A percentile compares a stretch with the other conserved stretches of the same genome.
Evolutionary conservation across 352 stramenopile genomes (phyloP).

Genomic region (Phytophthora foliorum): DNA sequence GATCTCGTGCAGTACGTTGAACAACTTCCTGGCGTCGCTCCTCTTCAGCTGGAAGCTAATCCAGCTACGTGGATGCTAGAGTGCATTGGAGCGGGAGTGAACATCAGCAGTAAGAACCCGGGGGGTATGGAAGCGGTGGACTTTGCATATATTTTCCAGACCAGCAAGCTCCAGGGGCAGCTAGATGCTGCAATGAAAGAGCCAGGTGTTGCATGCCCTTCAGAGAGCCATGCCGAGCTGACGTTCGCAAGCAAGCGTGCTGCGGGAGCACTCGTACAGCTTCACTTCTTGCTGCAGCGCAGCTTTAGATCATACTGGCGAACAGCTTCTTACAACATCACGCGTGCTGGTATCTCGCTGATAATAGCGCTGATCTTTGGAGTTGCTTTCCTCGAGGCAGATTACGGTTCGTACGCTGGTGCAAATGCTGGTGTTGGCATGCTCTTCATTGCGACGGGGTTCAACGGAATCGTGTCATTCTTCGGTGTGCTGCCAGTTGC

Average conservation of each 20-base stretch:
- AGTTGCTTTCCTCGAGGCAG: constrained; percentile 65
- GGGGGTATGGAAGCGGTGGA: constrained; percentile 22
- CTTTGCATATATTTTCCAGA: constrained; percentile 53
- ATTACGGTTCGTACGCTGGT: constrained; percentile 59
- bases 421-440: constrained; percentile 73
- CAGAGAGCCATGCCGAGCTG: constrained; percentile 31
- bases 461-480: constrained; percentile 88
- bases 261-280: constrained; percentile 36
- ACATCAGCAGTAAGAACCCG: constrained; percentile 13
- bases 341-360: constrained; percentile 68
- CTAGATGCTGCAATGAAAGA: constrained; percentile 36
- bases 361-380: constrained; percentile 86
- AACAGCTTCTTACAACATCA: constrained; percentile 84
- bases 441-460: constrained; percentile 88
- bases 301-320: constrained; percentile 55
- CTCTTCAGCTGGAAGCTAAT: constrained; percentile 42
- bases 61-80: constrained; percentile 92
- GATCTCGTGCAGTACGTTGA: constrained; percentile 66
- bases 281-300: constrained; percentile 49
- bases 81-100: constrained; percentile 58
- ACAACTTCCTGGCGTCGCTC: constrained; percentile 41
- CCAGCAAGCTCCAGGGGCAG: constrained; percentile 36
- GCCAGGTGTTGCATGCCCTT: constrained; percentile 43
- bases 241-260: constrained; percentile 45
- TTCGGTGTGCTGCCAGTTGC: constrained; percentile 85